Conservation (phyloP, 371 early-diverging fungal species). For the Mucor saturninus region DNA sequence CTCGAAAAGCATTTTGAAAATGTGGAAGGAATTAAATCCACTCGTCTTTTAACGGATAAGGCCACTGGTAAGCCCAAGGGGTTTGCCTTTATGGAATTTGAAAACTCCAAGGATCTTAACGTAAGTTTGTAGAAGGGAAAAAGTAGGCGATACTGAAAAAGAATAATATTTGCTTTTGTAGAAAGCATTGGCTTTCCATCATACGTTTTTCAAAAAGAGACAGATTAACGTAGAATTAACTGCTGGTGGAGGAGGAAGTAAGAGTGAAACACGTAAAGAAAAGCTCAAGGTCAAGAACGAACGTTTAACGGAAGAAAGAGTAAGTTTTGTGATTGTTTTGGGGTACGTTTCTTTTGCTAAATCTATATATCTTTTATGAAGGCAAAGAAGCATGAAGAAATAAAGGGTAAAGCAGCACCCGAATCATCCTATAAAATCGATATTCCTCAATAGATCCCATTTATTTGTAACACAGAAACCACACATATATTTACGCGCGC, state of each 20-base stretch:
- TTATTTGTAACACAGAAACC: not conserved
- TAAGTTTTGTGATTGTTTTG: conserved; percentile 34
- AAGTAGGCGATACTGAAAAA: not conserved
- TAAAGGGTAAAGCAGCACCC: conserved; percentile 16
- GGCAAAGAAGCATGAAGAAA: conserved; percentile 37
- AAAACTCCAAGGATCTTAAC: conserved; percentile 56
- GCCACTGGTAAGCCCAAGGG: conserved; percentile 77
- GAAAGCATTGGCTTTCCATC: conserved; percentile 74
- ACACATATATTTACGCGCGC: not conserved
- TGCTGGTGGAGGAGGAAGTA: conserved; percentile 82
- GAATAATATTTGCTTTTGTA: conserved; percentile 18
- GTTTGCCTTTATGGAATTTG: conserved; percentile 80
- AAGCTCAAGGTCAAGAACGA: conserved; percentile 72
- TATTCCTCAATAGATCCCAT: conserved; percentile 11
- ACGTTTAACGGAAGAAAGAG: conserved; percentile 70
- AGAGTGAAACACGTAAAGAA: conserved; percentile 64
- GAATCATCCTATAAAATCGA: conserved; percentile 31
- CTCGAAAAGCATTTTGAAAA: conserved; percentile 66
- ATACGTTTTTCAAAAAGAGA: conserved; percentile 65
- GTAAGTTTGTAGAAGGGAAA: conserved; percentile 30
- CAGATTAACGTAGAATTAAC: conserved; percentile 82
- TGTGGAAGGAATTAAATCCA: conserved; percentile 61
- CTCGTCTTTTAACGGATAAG: conserved; percentile 77
- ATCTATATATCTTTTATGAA: not conserved
- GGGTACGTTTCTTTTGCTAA: too few relatives aligned